Conservation (phyloP, 2,329 filamentous ascomycete genomes). For the Talaromyces sp. region DNA sequence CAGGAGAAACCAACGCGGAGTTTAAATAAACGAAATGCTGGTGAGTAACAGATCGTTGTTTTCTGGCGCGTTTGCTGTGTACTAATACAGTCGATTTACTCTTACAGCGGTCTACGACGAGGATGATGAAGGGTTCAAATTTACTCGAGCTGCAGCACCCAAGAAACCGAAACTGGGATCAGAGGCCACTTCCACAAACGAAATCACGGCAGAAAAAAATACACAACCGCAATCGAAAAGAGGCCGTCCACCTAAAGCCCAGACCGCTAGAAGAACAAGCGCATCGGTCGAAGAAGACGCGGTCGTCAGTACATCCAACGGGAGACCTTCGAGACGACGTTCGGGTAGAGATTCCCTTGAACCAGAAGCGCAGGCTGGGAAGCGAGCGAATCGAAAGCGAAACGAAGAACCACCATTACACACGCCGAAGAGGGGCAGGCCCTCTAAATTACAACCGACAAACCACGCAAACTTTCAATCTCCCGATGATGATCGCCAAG, state of each 20-base stretch:
- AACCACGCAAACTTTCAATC: constrained; percentile 24
- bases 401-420: constrained; percentile 24
- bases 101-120: constrained; percentile 59
- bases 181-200: constrained; percentile 20
- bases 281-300: constrained; percentile 13
- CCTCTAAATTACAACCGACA: constrained; percentile 22
- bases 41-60: constrained; percentile 25
- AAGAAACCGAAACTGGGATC: constrained; percentile 52
- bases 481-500: constrained; percentile 22
- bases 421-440: constrained; percentile 30
- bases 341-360: constrained; percentile 15
- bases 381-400: constrained; percentile 19
- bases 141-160: constrained; percentile 65
- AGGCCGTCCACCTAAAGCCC: constrained; percentile 42
- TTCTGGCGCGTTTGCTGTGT: not conserved
- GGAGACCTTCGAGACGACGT: constrained; percentile 21
- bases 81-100: not conserved
- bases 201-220: constrained; percentile 36
- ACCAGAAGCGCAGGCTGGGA: constrained; percentile 2
- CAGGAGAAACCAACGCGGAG: constrained; percentile 16
- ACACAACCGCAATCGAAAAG: constrained; percentile 27
- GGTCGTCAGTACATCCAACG: constrained; percentile 11
- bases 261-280: constrained; percentile 24
- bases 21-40: constrained; percentile 38
- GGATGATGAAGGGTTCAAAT: constrained; percentile 71